Base-by-base conservation (phyloP, 2,329 filamentous ascomycete genomes). In the Calonectria montana region DNA sequence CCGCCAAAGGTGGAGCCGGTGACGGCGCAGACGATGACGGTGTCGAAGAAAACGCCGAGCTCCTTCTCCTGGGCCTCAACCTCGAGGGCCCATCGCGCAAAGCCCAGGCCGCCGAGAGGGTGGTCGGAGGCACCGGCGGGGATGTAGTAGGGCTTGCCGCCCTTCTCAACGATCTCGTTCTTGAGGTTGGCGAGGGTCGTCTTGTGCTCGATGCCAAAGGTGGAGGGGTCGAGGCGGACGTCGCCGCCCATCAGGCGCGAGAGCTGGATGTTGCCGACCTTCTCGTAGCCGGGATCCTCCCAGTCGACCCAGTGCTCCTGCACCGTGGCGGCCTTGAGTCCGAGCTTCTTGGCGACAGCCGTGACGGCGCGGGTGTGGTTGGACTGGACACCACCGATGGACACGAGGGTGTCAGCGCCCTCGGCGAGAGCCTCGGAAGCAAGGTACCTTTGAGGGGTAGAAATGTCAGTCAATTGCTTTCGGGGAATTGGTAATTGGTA, bases 41-140 rank as follows among this genome's bases (percentile, higher is more conserved):
- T 91, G 77, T 93, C 91, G 80, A 93, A 94, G 81, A 92, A 92
- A 13, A 93, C 78, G 0, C 90, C 91, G 29, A 90, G 74, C 73
- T 88, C 85, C 73, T 84, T 83, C 82, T 94, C 92, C 82, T 94
- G 92, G 73, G 86, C 84, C 57, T 86, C 86, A 0, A 94, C 90
- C 81, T 94, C 92, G 41, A 93, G 91, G 1, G 92, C 92, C 90
- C 92, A 94, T 2, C 91, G 85, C 9, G 92, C 92, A 77, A 94
- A 94, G 0, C 93, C 92, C 18, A 94, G 81, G 0, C 92, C 93
- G 3, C 93, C 92, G 0, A 94, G 85, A 0, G 91, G 91, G 79
- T 94, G 92, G 80, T 94, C 92, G 0, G 90, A 92, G 1, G 92
- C 92, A 0, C 92, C 92, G 0, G 92, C 92, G 4, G 93, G 93